Percentiles rank a stretch among this genome's conserved stretches.
Evolutionary conservation across 2,329 filamentous ascomycete genomes (phyloP).

Genomic region (Emergomyces africanus): DNA sequence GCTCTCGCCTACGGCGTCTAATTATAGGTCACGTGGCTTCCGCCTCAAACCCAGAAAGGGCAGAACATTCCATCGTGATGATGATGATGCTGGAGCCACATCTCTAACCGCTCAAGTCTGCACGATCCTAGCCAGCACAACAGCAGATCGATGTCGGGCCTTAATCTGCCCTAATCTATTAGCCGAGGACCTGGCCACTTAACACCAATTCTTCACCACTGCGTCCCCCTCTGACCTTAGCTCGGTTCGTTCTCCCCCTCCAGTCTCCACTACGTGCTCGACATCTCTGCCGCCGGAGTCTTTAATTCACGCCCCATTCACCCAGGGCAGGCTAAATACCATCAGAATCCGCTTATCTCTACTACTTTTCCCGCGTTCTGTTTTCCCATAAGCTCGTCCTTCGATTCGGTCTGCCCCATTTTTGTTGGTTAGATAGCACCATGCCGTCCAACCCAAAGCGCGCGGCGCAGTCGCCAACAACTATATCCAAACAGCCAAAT

Average conservation of each 20-base stretch:
- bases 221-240: conserved; percentile 10
- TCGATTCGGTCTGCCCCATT: background rate
- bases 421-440: background rate
- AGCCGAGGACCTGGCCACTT: background rate
- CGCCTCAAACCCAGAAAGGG: background rate
- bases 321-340: background rate
- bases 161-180: background rate
- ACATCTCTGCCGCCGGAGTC: background rate
- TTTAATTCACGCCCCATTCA: background rate
- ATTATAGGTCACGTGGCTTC: background rate
- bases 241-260: conserved; percentile 9
- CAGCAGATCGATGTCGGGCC: background rate
- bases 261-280: background rate
- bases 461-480: conserved; percentile 8
- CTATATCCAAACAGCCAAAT: conserved; percentile 4
- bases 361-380: background rate
- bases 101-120: background rate
- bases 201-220: background rate
- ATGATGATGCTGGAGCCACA: background rate
- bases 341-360: background rate
- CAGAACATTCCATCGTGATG: conserved; percentile 1
- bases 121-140: background rate
- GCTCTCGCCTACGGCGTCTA: background rate
- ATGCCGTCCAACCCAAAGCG: conserved; percentile 14
- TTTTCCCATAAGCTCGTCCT: background rate